phyloP scores from a whole-genome alignment of 2,329 filamentous ascomycete genomes.

The Purpureocillium takamizusanense region DNA sequence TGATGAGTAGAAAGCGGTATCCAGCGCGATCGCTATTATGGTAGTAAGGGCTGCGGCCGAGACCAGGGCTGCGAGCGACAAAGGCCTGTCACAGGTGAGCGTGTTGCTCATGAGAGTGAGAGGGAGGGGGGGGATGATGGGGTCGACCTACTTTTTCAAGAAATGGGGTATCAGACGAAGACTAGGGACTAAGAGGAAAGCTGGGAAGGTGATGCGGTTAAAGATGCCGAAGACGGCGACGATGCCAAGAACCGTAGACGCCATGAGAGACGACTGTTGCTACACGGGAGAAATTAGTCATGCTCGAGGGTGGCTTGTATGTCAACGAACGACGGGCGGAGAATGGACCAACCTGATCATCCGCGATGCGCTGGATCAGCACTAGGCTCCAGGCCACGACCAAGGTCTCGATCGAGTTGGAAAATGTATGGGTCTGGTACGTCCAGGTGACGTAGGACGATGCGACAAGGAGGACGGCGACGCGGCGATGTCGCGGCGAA shows the following conservation, averaged over 20 bases:
- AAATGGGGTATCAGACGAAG: constrained; percentile 81
- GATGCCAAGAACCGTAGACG: constrained; percentile 70
- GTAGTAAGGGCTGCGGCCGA: constrained; percentile 59
- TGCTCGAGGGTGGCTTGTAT: constrained; percentile 1
- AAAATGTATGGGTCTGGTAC: constrained; percentile 96
- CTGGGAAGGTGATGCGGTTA: constrained; percentile 95
- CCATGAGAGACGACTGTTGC: constrained; percentile 67
- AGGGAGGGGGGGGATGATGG: neutral
- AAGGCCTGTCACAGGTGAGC: constrained; percentile 33
- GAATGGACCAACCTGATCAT: constrained; percentile 55
- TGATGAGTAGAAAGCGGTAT: constrained; percentile 74
- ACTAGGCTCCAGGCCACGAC: constrained; percentile 90
- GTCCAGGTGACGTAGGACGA: constrained; percentile 99
- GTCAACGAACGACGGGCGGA: neutral
- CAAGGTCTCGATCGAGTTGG: constrained; percentile 91
- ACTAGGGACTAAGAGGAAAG: constrained; percentile 78
- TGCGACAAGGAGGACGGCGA: constrained; percentile 75
- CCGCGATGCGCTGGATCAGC: constrained; percentile 76
- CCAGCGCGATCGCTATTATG: constrained; percentile 65
- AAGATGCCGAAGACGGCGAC: constrained; percentile 82
- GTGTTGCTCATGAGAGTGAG: neutral
- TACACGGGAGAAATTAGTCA: constrained; percentile 19
- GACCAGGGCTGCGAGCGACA: constrained; percentile 53
- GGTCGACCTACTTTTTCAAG: constrained; percentile 57
- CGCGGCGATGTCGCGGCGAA: constrained; percentile 59